Evolutionary conservation across 768 basidiomycete species (phyloP), one percentile per base, ranked within the genome.

Genomic region (Russula vinacea): DNA sequence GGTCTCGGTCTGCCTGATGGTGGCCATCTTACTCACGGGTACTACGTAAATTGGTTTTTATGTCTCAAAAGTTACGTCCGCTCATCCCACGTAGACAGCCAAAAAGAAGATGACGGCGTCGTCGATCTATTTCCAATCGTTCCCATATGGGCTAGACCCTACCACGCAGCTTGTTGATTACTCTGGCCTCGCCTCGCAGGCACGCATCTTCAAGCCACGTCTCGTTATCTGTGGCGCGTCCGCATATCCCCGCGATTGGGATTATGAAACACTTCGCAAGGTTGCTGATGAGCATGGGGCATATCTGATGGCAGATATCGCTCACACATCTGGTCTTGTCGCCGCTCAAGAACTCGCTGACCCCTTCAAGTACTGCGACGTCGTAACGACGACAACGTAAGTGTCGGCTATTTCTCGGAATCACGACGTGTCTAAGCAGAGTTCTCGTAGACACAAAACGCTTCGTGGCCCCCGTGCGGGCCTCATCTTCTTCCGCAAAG

Each of bases 71-170:
- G 57, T 60, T 50, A 62, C 49, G 19, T 32, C 13, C 17, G 39
- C 59, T 58, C n/a, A 60, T 24, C 44, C 55, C 47, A 14, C 14
- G 29, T 70, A 92, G 90, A 96, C 94, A 62, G 92, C 94, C 64
- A 98, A 98, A 81, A 97, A 98, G 83, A 98, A 99, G 79, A 98
- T 99, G 88, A 98, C 97, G 39, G 93, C 97, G 40, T 98, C 96
- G 26, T 98, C 97, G 22, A 98, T 99, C 79, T 98, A 98, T 82
- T 99, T 98, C 89, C 95, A 98, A 75, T 97, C 97, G 42, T 82
- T 97, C 73, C 96, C 97, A 52, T 99, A 98, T 71, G 86, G 83
- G 54, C 87, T 95, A 63, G 84, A 88, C 72, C 87, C 90, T 54
- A 77, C 85, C 50, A 90, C 88, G 60, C 89, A 97, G 74, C 82